Evolutionary conservation across 83 land plant genomes (phyloP).

Genomic region (Picea abies): DNA sequence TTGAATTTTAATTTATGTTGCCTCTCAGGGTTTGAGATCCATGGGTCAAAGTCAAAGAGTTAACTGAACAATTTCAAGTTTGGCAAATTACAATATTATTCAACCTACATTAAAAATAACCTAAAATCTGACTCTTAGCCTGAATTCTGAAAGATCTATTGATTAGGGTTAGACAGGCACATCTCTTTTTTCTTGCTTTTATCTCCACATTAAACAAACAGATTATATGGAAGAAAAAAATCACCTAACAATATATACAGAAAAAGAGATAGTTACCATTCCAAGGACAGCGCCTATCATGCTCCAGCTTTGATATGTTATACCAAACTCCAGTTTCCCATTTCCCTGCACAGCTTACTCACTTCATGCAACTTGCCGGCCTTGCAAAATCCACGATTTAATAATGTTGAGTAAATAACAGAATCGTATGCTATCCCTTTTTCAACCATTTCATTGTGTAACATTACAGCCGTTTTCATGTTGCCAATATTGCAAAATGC

Average conservation of each 20-base stretch:
- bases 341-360: not conserved
- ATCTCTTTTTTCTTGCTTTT: no score
- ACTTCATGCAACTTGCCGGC: slow-evolving; percentile 28
- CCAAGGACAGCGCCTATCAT: not conserved
- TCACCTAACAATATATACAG: slow-evolving; percentile 3
- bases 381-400: slow-evolving; percentile 19
- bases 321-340: slow-evolving; percentile 11
- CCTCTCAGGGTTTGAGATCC: no score
- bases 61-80: no score
- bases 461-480: slow-evolving; percentile 35
- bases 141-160: no score
- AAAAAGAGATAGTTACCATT: slow-evolving; percentile 3
- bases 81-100: no score
- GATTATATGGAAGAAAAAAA: not conserved
- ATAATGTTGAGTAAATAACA: slow-evolving; percentile 8
- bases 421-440: slow-evolving; percentile 34
- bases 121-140: no score
- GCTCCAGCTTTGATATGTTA: not conserved
- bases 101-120: no score
- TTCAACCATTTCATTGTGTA: slow-evolving; percentile 34
- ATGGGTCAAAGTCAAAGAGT: no score
- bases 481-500: slow-evolving; percentile 37
- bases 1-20: no score
- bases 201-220: no score
- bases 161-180: no score